phyloP scores from a whole-genome alignment of 768 basidiomycete genomes.

The Lentinula guzmanii region DNA sequence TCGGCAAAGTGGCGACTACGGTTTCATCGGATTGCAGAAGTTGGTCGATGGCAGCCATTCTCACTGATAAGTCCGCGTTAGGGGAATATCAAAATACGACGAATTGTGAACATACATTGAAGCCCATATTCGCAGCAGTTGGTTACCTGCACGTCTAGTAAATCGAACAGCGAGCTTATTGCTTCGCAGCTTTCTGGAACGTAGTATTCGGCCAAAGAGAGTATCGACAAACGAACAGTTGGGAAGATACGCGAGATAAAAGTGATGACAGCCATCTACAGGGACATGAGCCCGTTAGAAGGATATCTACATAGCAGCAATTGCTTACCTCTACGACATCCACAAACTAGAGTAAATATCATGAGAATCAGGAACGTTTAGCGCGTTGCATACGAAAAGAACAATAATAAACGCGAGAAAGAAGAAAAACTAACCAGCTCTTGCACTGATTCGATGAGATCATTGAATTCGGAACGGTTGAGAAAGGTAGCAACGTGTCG shows the following conservation, averaged over 20 bases:
- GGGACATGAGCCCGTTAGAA: neutral
- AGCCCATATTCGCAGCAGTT: neutral
- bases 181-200: neutral
- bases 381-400: neutral
- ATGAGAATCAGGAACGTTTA: neutral
- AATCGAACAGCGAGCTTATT: neutral
- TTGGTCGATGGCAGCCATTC: slow-evolving; percentile 6
- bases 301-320: neutral
- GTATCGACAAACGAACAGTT: neutral
- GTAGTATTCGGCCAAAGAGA: neutral
- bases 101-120: neutral
- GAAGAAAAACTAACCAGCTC: neutral
- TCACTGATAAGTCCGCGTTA: neutral
- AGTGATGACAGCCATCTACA: neutral
- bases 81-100: neutral
- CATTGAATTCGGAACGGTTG: neutral
- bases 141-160: neutral
- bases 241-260: neutral
- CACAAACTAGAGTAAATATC: neutral
- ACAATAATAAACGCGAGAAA: neutral
- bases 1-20: neutral
- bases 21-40: slow-evolving; percentile 8
- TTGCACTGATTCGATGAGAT: neutral
- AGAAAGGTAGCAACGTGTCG: neutral
- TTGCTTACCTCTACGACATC: neutral